Evolutionary conservation across 805 yeast genomes (phyloP).

Genomic region (Crinitomyces ghanaensis): DNA sequence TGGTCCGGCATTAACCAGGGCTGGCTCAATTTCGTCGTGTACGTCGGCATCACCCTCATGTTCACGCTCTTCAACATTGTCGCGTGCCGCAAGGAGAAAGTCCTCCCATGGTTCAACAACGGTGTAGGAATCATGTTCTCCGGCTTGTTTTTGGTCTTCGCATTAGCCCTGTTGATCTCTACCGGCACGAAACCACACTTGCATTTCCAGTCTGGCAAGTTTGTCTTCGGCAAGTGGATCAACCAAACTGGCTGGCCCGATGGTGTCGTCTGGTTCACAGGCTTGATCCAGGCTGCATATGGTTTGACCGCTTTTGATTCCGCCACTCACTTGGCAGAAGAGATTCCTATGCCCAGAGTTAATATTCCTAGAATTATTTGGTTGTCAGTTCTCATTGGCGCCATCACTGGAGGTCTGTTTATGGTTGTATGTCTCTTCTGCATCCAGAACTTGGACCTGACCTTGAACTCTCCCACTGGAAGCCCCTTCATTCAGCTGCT

Average conservation of each 20-base stretch:
- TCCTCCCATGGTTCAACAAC: conserved; percentile 11
- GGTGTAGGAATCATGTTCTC: conserved; percentile 8
- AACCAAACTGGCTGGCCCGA: conserved; percentile 55
- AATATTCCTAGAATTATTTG: conserved; percentile 68
- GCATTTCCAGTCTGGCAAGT: conserved; percentile 10
- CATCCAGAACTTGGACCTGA: conserved; percentile 51
- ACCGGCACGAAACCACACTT: conserved; percentile 7
- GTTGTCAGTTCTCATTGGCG: conserved; percentile 50
- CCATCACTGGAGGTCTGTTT: conserved; percentile 56
- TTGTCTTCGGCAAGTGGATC: conserved; percentile 12
- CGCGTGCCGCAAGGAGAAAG: conserved; percentile 8
- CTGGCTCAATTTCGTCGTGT: conserved; percentile 11
- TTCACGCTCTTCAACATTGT: conserved; percentile 9
- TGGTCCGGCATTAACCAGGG: conserved; percentile 9
- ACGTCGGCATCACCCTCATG: conserved; percentile 7
- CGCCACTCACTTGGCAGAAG: conserved; percentile 71
- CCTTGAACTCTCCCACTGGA: conserved; percentile 71
- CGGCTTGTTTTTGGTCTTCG: conserved; percentile 8
- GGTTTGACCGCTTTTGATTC: conserved; percentile 75
- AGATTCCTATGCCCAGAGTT: conserved; percentile 60
- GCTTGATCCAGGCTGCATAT: conserved; percentile 66
- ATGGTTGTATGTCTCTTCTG: conserved; percentile 59
- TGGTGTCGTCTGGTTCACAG: conserved; percentile 59
- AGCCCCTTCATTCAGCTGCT: conserved; percentile 60
- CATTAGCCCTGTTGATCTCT: conserved; percentile 10